A percentile compares a stretch with the other conserved stretches of the same genome.
Evolutionary conservation across 2,329 filamentous ascomycete genomes (phyloP).

Genomic region (Exophiala viscosa): DNA sequence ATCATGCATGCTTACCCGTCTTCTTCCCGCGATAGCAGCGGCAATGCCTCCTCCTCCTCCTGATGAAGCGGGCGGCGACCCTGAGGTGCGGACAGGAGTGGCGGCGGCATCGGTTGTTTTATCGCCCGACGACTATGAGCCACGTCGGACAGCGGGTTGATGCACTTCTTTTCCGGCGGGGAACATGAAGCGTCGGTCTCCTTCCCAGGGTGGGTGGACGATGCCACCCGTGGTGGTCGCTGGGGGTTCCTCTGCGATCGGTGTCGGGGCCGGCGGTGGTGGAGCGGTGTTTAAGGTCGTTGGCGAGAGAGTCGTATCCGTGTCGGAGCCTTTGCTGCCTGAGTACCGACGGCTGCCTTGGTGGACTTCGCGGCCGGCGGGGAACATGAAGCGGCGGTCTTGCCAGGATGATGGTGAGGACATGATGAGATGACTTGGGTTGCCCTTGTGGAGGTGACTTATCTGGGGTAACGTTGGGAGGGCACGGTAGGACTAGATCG

Average conservation of each 20-base stretch:
- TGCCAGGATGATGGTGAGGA: slow-evolving; percentile 19
- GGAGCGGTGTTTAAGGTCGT: background rate
- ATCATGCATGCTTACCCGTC: slow-evolving; percentile 23
- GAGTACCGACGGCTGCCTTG: slow-evolving; percentile 16
- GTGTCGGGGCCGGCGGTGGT: slow-evolving; percentile 1
- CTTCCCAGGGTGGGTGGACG: slow-evolving; percentile 20
- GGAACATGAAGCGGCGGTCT: slow-evolving; percentile 27
- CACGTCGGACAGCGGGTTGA: slow-evolving; percentile 9
- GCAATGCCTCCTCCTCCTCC: slow-evolving; percentile 72
- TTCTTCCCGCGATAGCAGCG: slow-evolving; percentile 19
- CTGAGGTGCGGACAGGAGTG: slow-evolving; percentile 61
- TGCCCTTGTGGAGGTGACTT: too few relatives aligned
- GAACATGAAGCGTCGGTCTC: slow-evolving; percentile 20
- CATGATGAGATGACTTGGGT: too few relatives aligned
- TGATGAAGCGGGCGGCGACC: slow-evolving; percentile 76
- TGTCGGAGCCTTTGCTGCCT: background rate
- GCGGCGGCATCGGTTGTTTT: background rate
- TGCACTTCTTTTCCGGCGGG: slow-evolving; percentile 14
- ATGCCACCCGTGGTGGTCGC: slow-evolving; percentile 2
- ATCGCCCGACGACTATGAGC: slow-evolving; percentile 10
- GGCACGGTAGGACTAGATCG: too few relatives aligned
- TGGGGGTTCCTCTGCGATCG: background rate
- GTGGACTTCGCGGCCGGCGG: slow-evolving; percentile 18
- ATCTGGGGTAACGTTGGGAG: background rate
- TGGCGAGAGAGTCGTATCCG: background rate